Evolutionary conservation across 306 rosid species (phyloP), one percentile per base, ranked within the genome.

Genomic region (Hippophae tibetana): DNA sequence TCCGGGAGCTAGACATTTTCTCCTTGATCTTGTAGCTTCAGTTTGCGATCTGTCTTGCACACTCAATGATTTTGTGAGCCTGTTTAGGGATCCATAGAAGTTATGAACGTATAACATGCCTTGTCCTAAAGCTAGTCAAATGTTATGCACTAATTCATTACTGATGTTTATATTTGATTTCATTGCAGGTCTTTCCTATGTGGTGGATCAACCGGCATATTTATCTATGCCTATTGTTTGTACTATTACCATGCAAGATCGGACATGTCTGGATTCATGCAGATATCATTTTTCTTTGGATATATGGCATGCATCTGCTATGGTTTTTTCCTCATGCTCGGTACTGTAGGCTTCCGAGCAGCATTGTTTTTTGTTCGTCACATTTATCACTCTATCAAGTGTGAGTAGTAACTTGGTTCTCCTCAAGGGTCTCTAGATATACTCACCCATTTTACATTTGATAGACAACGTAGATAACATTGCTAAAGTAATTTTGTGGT

Each of bases 221-320:
- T 90, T 68, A 90, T 90, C 78, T 90, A 90, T 52, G 95, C 89
- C 50, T 90, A 90, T 72, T 90, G 97, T 84, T 77, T 90, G 81
- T 90, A 90, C 62, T 90, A 90, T 65, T 90, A 87, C 82, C 78
- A 87, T 7, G 97, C 95, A 8, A 75, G 95, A 43, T 90, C 97
- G 0, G 97, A 90, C 42, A 90, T 90, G 97, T 82, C 97, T 38
- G 97, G 97, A 40, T 90, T 90, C 9, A 87, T 90, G 97, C 97
- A 90, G 50, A 90, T 90, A 38, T 87, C 97, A 0, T 90, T 90
- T 82, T 90, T 90, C 92, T 90, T 90, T 3, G 97, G 97, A 14
- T 90, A 90, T 81, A 90, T 90, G 97, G 90, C 90, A 42, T 90
- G 97, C 89, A 87, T 90, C 80, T 90, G 97, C 84, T 87, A 87